Evolutionary conservation across 2,329 filamentous ascomycete species (phyloP), one percentile per base, ranked within the genome.

Genomic region (Capronia coronata): DNA sequence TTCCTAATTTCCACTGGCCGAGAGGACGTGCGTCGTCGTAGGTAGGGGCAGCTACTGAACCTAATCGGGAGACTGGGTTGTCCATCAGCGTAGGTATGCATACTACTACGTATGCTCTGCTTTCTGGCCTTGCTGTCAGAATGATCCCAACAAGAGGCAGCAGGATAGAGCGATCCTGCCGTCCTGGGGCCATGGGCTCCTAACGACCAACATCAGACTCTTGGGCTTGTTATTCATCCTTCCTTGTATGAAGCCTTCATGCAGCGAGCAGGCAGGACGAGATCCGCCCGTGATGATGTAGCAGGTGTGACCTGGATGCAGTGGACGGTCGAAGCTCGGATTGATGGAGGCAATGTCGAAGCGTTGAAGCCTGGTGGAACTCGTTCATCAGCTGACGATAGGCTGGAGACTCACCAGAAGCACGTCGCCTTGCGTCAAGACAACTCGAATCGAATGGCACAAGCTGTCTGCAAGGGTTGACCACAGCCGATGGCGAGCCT

Each of bases 291-390:
- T 27, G 14, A 21, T 32, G 18, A 38, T 45, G 37, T 44, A 41
- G 39, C 34, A 19, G 35, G 13, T 29, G 40, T 42, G 18, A 13
- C 16, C 39, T 38, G 41, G 30, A 39, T 13, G 29, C 25, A 11
- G n/a, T 35, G 37, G 37, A 34, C 51, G 51, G 51, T 18, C 32
- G 22, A 41, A 41, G 43, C 35, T 54, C 51, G 51, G 51, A 41
- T 49, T 27, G 44, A 51, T 45, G 48, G 48, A 51, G 41, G 35
- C 19, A 37, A 13, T 5, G 34, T 18, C 34, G 34, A 37, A 19
- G n/a, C 34, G 34, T 37, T 16, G 34, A 37, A 37, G 34, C 14
- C 14, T 37, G 4, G 18, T 18, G 14, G 34, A 13, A 9, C 18
- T 9, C 34, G n/a, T n/a, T 37, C 5, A 11, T 27, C 16, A 19